Percentiles rank a stretch among this genome's conserved stretches.
These are phyloP conservation scores for Trametes punicea DNA, from an alignment of 768 basidiomycete species.

Conservation along the genomic window DNA sequence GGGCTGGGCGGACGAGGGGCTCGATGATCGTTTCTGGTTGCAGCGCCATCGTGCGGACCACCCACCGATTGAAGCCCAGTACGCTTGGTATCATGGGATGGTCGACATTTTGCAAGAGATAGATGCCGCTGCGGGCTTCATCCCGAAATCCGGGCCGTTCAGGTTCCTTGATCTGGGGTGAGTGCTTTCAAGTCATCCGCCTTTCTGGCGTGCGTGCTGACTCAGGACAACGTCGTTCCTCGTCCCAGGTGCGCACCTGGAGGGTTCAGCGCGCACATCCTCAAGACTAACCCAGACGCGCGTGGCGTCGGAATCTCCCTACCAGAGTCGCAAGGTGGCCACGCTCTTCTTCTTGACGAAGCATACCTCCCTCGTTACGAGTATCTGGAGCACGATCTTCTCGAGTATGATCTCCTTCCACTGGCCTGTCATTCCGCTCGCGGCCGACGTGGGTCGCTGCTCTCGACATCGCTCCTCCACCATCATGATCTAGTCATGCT, in stretches of 20 bases:
- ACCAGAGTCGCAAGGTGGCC: neutral
- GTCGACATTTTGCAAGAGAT: neutral
- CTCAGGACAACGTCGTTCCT: neutral
- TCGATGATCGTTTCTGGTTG: neutral
- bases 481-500: neutral
- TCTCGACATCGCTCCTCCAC: neutral
- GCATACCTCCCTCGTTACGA: neutral
- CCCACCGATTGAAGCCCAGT: neutral
- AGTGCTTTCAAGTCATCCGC: neutral
- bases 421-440: too few relatives aligned
- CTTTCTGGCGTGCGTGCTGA: neutral
- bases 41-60: neutral
- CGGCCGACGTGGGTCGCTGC: neutral
- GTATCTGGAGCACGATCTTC: neutral
- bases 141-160: neutral
- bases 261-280: slow-evolving; percentile 1
- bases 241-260: neutral
- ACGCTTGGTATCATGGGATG: neutral
- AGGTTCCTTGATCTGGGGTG: neutral
- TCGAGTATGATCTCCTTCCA: neutral
- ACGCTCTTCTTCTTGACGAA: neutral
- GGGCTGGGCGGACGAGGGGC: neutral
- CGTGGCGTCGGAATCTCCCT: neutral
- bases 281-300: neutral
- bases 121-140: neutral